phyloP scores from a whole-genome alignment of 2,329 filamentous ascomycete species.

The Exserohilum turcica region DNA sequence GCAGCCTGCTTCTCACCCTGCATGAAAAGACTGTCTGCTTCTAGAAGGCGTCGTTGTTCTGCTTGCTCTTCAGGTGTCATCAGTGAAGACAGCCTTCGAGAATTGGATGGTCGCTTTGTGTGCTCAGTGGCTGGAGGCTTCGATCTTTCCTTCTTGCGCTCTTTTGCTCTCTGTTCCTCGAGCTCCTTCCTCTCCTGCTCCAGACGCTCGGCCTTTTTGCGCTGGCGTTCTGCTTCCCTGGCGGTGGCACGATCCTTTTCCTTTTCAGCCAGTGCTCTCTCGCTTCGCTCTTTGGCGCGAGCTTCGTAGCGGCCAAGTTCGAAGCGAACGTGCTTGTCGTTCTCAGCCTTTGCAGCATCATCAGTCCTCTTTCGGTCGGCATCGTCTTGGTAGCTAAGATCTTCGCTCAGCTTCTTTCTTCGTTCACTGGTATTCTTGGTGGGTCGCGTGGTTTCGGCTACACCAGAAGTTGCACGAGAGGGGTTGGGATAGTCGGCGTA shows the following conservation, averaged over 20 bases:
- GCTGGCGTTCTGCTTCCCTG: conserved; percentile 24
- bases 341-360: conserved; percentile 21
- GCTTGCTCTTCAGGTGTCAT: conserved; percentile 23
- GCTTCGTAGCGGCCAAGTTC: conserved; percentile 31
- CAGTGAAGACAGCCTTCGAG: conserved; percentile 29
- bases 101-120: conserved; percentile 19
- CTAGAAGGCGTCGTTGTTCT: conserved; percentile 26
- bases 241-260: conserved; percentile 24
- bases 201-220: conserved; percentile 25
- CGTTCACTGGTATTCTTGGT: conserved; percentile 27
- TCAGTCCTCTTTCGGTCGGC: conserved; percentile 25
- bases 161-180: conserved; percentile 15
- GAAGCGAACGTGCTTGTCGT: conserved; percentile 35
- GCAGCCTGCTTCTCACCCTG: conserved; percentile 26
- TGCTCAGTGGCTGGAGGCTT: conserved; percentile 24
- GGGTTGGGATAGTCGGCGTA: conserved; percentile 25
- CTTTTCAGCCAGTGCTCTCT: conserved; percentile 28
- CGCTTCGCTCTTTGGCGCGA: conserved; percentile 26
- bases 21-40: conserved; percentile 30
- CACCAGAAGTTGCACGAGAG: conserved; percentile 26
- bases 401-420: conserved; percentile 26
- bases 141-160: conserved; percentile 25
- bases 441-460: conserved; percentile 31
- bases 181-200: conserved; percentile 18
- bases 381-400: conserved; percentile 32